Evolutionary conservation across 2,329 filamentous ascomycete genomes (phyloP), one percentile per base, ranked within the genome.

Genomic region (Piedraia hortae): DNA sequence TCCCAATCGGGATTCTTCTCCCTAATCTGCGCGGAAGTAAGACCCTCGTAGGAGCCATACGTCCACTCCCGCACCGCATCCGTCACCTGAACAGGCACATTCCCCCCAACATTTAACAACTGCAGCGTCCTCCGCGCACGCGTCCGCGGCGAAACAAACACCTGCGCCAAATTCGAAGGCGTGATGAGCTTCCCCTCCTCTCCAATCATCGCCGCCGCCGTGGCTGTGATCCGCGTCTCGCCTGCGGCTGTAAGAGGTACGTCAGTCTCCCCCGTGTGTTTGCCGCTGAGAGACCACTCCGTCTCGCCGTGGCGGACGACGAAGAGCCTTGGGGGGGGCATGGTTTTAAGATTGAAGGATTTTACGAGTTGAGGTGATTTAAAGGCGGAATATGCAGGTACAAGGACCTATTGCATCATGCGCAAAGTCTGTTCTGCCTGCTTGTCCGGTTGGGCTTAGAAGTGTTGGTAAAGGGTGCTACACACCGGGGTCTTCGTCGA

Each of bases 61-160:
- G 59, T 54, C 62, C 62, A 68, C 37, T 67, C 62, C 2, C 52
- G 44, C 19, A 67, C 44, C 2, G 44, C 41, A 25, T 58, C 51
- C 2, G 55, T 62, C 15, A 55, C 38, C 25, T 52, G 41, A 12
- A 62, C 43, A 3, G 17, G 21, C 8, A 31, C 28, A n/a, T 50
- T 45, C 39, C 67, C 65, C 21, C 67, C 72, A 10, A 90, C 51
- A 34, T 72, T 62, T 12, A 91, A 63, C 21, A 91, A 61, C 43
- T 90, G 77, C 39, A 91, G 69, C n/a, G 80, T 93, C 22, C 64
- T 60, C 45, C 85, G 78, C 10, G 82, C 77, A 27, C 80, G 71
- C 29, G 59, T 62, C 20, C 80, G 69, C 3, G 80, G 82, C 2
- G 75, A 89, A 18, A 91, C 77, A 45, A 82, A 90, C 70, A 91